A percentile compares a stretch with the other conserved stretches of the same genome.
These are phyloP conservation scores for Wallacemonas sp. DNA, from an alignment of 208 protist species.

Conservation along the genomic window DNA sequence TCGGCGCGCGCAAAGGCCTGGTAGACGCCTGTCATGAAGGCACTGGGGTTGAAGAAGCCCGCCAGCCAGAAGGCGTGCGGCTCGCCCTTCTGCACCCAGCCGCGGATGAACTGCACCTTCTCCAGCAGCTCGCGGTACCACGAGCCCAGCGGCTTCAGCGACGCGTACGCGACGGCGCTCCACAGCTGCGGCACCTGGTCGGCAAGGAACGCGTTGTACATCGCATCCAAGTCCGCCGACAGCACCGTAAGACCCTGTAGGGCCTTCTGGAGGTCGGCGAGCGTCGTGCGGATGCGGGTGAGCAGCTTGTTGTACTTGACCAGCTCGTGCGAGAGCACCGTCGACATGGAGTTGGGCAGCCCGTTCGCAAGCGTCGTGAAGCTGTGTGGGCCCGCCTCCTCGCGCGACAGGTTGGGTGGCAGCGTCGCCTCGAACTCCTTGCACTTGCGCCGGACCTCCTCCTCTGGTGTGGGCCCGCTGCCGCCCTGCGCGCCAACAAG, in stretches of 20 bases:
- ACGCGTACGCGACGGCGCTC: conserved; percentile 93
- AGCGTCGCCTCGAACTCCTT: conserved; percentile 86
- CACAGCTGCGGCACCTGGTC: conserved; percentile 96
- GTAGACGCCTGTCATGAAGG: conserved; percentile 97
- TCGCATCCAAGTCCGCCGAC: conserved; percentile 93
- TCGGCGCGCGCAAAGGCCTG: conserved; percentile 96
- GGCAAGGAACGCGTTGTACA: conserved; percentile 94
- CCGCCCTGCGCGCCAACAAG: conserved; percentile 37
- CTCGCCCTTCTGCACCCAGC: conserved; percentile 93
- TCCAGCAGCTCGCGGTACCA: conserved; percentile 96
- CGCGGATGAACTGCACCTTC: conserved; percentile 93
- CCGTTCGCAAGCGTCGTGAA: conserved; percentile 92
- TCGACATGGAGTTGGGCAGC: conserved; percentile 96
- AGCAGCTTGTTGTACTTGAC: conserved; percentile 97
- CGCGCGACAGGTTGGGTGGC: conserved; percentile 58
- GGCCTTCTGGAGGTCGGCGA: conserved; percentile 94
- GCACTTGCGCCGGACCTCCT: conserved; percentile 91
- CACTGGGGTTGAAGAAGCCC: conserved; percentile 98
- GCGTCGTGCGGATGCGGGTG: conserved; percentile 77
- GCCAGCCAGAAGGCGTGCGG: conserved; percentile 95
- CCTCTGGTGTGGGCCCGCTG: conserved; percentile 69
- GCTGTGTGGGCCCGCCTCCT: conserved; percentile 86
- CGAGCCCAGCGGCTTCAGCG: conserved; percentile 95
- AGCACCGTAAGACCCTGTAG: conserved; percentile 98
- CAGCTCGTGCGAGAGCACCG: conserved; percentile 95